Conservation (phyloP, 352 stramenopile species). For the Phytophthora hibernalis region DNA sequence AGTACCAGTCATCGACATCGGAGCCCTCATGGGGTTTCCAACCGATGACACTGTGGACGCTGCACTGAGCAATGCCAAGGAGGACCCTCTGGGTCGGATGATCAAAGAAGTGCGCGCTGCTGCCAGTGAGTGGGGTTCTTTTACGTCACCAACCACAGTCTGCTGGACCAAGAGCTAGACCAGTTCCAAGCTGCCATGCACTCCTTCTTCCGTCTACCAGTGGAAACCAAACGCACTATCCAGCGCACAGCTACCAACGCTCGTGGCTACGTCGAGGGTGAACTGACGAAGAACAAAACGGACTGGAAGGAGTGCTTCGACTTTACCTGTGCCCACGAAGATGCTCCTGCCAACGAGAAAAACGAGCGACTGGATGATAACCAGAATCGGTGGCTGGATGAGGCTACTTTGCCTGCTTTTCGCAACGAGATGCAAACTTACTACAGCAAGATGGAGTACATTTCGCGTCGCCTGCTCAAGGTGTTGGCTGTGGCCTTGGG, state of each 20-base stretch:
- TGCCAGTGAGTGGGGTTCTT: constrained; percentile 92
- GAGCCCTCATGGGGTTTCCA: constrained; percentile 48
- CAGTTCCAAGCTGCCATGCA: constrained; percentile 67
- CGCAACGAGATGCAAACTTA: constrained; percentile 47
- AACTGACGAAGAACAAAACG: constrained; percentile 94
- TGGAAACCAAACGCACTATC: constrained; percentile 55
- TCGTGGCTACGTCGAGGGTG: constrained; percentile 93
- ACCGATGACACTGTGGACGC: constrained; percentile 44
- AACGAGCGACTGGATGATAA: constrained; percentile 82
- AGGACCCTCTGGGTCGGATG: constrained; percentile 34
- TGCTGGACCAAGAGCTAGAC: constrained; percentile 63
- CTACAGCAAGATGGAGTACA: constrained; percentile 57
- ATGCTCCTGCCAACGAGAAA: constrained; percentile 45
- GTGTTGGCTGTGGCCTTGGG: constrained; percentile 62
- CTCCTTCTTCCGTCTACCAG: constrained; percentile 84
- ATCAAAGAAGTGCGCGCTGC: constrained; percentile 52
- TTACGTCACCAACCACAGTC: constrained; percentile 88
- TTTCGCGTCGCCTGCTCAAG: constrained; percentile 61
- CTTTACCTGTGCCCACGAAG: constrained; percentile 51
- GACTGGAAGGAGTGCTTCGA: constrained; percentile 94
- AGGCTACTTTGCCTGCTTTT: constrained; percentile 61
- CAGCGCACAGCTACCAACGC: constrained; percentile 81
- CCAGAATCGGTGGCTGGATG: constrained; percentile 83
- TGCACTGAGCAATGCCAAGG: constrained; percentile 20
- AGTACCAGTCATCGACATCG: constrained; percentile 68